Conservation (phyloP, 139 green algal species). For the Tetradesmus obliquus region DNA sequence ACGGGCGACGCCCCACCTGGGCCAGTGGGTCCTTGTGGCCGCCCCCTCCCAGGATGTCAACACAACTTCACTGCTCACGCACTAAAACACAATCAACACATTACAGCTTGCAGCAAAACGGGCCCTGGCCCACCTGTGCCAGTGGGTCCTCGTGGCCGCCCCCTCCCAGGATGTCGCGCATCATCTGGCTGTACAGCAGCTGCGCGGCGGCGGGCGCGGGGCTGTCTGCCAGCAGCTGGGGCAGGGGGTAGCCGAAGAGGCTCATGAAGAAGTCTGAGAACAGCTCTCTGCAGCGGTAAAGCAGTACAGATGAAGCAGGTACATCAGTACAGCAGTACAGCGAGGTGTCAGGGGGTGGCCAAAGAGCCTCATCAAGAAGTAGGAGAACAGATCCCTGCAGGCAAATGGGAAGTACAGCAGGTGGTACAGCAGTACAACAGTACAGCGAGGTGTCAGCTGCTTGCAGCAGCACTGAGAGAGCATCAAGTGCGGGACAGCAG, state of each 20-base stretch:
- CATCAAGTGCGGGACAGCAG: too few species aligned
- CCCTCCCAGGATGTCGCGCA: constrained; percentile 73
- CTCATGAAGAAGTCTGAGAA: constrained; percentile 89
- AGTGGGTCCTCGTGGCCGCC: constrained; percentile 49
- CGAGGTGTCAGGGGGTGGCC: neutral
- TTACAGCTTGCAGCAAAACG: neutral
- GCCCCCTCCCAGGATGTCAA: constrained; percentile 44
- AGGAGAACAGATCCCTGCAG: neutral
- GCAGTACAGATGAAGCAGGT: constrained; percentile 12
- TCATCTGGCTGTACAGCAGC: constrained; percentile 84
- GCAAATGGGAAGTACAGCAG: neutral
- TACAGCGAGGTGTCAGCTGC: neutral
- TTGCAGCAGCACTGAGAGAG: neutral
- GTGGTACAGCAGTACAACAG: neutral
- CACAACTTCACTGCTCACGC: too few species aligned
- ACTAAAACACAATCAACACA: neutral
- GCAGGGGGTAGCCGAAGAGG: constrained; percentile 76
- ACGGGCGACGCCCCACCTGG: constrained; percentile 47
- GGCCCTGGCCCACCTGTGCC: constrained; percentile 53
- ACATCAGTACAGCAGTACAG: neutral
- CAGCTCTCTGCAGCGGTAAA: constrained; percentile 80
- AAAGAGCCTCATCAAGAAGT: neutral
- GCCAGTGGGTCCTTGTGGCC: constrained; percentile 46
- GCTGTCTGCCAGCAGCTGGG: constrained; percentile 66
- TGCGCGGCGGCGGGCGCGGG: constrained; percentile 62